Percentiles rank a stretch among this genome's conserved stretches.
Evolutionary conservation across 2,329 filamentous ascomycete genomes (phyloP).

Genomic region (Diaporthe caulivora): DNA sequence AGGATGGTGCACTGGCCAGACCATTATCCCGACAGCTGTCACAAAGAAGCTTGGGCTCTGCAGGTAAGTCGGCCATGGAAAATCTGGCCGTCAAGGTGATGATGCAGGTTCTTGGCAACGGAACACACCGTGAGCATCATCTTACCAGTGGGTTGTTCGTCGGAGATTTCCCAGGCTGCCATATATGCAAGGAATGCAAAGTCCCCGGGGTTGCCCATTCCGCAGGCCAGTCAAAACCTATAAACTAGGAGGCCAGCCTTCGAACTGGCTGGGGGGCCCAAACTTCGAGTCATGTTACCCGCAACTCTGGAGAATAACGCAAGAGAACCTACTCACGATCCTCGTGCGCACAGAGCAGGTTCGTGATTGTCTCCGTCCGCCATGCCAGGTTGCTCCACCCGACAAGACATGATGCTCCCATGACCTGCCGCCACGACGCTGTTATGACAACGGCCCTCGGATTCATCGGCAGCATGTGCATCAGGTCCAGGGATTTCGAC

Average conservation of each 20-base stretch:
- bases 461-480: neutral
- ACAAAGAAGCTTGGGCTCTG: neutral
- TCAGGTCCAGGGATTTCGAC: neutral
- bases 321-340: conserved; percentile 1
- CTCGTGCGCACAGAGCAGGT: conserved; percentile 14
- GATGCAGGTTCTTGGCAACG: neutral
- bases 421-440: neutral
- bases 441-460: neutral
- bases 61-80: neutral
- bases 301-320: neutral
- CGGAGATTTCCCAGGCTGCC: conserved; percentile 16
- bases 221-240: neutral
- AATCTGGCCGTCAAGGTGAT: neutral
- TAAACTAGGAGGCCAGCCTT: neutral
- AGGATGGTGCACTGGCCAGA: neutral
- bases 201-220: neutral
- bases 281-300: conserved; percentile 4
- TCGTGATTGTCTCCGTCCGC: conserved; percentile 7
- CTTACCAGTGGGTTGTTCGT: conserved; percentile 1
- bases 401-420: neutral
- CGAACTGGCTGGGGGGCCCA: neutral
- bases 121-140: conserved; percentile 24
- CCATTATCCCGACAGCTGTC: neutral
- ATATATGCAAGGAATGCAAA: neutral
- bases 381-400: neutral